Evolutionary conservation across 495 filamentous ascomycete species (phyloP).

Genomic region (Parmelia sp.): DNA sequence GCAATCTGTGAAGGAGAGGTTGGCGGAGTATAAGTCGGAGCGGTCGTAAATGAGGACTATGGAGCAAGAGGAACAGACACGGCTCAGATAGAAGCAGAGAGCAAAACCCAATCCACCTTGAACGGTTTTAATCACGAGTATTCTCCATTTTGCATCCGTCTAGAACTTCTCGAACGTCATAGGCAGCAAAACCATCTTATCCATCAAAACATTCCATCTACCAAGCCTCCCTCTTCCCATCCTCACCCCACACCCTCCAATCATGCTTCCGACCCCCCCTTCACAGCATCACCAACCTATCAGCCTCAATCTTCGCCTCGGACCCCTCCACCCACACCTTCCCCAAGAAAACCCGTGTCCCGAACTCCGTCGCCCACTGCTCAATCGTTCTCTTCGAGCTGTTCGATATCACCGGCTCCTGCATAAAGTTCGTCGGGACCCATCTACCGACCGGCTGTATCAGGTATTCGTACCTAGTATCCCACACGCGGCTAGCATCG

Average conservation of each 20-base stretch:
- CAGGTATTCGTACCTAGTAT: neutral
- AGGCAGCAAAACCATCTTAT: no score
- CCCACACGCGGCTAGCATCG: neutral
- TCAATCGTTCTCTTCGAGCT: neutral
- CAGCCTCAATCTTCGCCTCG: neutral
- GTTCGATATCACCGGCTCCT: neutral
- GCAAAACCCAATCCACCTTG: no score
- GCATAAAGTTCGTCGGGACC: neutral
- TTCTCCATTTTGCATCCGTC: no score
- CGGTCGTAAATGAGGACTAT: no score
- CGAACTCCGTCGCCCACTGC: conserved; percentile 1
- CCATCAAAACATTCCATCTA: no score
- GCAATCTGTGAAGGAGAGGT: no score
- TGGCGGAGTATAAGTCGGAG: no score
- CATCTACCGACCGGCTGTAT: neutral
- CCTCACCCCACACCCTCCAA: neutral
- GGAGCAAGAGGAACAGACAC: no score
- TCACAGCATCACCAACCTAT: neutral
- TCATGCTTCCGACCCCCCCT: neutral
- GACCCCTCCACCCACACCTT: neutral
- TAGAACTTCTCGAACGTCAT: no score
- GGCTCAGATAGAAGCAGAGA: no score
- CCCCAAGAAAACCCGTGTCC: neutral
- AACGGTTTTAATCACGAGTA: no score
- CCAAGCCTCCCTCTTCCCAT: neutral